Evolutionary conservation across 2,329 filamentous ascomycete genomes (phyloP).

Genomic region (Cordyceps militaris): DNA sequence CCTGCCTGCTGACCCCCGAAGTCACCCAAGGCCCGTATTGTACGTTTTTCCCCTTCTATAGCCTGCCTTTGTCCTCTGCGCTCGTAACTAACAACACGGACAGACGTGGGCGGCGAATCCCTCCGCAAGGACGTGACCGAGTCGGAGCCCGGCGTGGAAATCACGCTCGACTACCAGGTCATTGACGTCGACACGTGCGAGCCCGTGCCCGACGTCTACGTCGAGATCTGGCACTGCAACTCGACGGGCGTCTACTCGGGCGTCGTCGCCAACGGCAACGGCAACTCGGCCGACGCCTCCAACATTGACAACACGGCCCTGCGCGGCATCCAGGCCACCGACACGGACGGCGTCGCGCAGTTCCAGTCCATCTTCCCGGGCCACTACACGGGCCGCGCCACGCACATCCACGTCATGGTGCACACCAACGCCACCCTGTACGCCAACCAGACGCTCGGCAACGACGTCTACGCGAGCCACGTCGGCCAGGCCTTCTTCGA

Average conservation of each 20-base stretch:
- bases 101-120: conserved; percentile 27
- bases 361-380: conserved; percentile 39
- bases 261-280: conserved; percentile 29
- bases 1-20: conserved; percentile 43
- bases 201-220: conserved; percentile 30
- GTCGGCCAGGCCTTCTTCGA: conserved; percentile 61
- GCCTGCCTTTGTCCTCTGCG: neutral
- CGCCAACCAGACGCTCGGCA: conserved; percentile 28
- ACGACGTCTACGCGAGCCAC: conserved; percentile 41
- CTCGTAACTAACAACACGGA: no score
- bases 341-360: conserved; percentile 35
- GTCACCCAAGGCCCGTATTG: conserved; percentile 43
- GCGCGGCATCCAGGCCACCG: conserved; percentile 33
- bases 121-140: conserved; percentile 32
- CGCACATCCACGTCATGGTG: conserved; percentile 41
- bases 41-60: conserved; percentile 14
- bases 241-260: conserved; percentile 39
- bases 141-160: conserved; percentile 31
- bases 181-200: conserved; percentile 36
- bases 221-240: conserved; percentile 41
- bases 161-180: conserved; percentile 37
- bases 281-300: conserved; percentile 34
- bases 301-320: conserved; percentile 29
- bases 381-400: conserved; percentile 38
- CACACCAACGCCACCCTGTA: conserved; percentile 28